Conservation (phyloP, 176 grass and related monocot genomes). For the Carex myosuroides region DNA sequence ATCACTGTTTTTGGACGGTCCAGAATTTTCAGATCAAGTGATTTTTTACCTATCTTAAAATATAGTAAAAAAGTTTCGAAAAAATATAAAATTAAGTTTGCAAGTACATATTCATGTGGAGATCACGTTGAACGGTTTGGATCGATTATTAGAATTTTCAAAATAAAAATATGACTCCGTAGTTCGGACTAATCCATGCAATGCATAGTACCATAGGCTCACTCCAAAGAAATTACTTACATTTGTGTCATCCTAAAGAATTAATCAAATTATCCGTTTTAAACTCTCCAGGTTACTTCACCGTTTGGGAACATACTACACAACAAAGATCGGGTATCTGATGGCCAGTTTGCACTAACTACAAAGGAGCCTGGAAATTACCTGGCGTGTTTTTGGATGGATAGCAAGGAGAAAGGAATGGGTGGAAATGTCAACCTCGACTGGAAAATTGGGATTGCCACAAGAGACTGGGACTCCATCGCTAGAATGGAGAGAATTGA, state of each 20-base stretch:
- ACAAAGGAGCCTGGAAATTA: conserved; percentile 71
- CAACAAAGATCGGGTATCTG: conserved; percentile 37
- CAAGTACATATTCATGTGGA: no score
- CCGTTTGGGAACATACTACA: conserved; percentile 54
- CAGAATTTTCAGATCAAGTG: no score
- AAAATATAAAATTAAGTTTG: no score
- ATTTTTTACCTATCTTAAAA: no score
- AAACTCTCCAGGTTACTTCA: conserved; percentile 48
- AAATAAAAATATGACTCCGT: no score
- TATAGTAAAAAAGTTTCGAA: no score
- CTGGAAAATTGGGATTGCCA: conserved; percentile 66
- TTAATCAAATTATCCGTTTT: neutral
- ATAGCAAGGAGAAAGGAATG: conserved; percentile 37
- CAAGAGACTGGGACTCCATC: conserved; percentile 65
- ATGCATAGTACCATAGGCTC: no score
- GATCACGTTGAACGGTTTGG: no score
- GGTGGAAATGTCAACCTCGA: conserved; percentile 60
- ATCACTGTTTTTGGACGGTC: no score
- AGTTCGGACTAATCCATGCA: no score
- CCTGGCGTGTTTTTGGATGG: conserved; percentile 54
- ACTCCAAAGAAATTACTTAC: neutral
- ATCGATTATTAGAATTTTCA: no score
- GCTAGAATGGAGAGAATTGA: conserved; percentile 66
- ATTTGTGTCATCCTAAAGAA: neutral
- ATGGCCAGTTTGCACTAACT: conserved; percentile 67